Evolutionary conservation across 2,329 filamentous ascomycete genomes (phyloP), one percentile per base, ranked within the genome.

Genomic region (Colletotrichum truncatum): DNA sequence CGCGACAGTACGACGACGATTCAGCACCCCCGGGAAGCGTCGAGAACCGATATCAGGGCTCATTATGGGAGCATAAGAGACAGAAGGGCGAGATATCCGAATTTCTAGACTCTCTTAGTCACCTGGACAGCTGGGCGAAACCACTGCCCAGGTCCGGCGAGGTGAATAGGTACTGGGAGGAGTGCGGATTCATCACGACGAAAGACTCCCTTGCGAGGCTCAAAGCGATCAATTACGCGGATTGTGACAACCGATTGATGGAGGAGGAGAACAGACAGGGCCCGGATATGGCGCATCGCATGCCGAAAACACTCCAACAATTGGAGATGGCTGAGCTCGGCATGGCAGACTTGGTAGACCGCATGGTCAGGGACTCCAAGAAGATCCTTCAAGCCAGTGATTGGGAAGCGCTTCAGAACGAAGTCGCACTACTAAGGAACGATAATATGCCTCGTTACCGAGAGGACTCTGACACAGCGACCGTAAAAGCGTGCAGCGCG

Each of bases 21-120:
- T 68, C 10, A 64, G 78, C 45, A 67, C 67, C 21, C 46, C 68
- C 18, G 23, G 70, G 16, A 73, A 79, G 59, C 45, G 53, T 62
- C 10, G 39, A 53, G 16, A 66, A 69, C 28, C 65, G 67, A 30
- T 66, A 45, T 32, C 38, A 45, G 4, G 67, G 65, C 38, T 30
- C 54, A 6, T 30, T 59, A 18, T n/a, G 5, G 30, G n/a, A 26
- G 2, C 43, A 67, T 14, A 32, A 36, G 21, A 46, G 36, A 23
- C 56, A 66, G 30, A 39, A 32, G 11, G 9, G 21, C 26, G 56
- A 56, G 21, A 49, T 69, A 7, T n/a, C 56, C 5, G 28, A 66
- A 8, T 58, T 62, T 23, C 21, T 69, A 16, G 39, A 66, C 36
- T 49, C 65, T 10, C 26, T 69, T 3, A 52, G 53, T 11, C 36